Conservation (phyloP, 2,329 filamentous ascomycete species). For the Lasiodiplodia gonubiensis region DNA sequence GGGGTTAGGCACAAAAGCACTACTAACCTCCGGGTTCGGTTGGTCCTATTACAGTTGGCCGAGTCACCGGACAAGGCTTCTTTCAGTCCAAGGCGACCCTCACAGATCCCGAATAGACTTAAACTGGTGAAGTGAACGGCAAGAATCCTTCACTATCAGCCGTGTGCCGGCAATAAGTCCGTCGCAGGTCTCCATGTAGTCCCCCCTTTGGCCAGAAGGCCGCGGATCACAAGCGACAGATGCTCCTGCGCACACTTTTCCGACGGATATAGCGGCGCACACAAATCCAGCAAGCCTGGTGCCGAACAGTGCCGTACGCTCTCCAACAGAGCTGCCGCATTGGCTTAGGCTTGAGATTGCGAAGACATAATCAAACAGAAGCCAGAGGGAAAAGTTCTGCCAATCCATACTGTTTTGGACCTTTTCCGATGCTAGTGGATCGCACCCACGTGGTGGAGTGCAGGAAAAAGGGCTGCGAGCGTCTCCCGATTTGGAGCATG, state of each 20-base stretch:
- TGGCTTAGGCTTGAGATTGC: too few relatives aligned
- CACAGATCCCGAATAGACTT: too few relatives aligned
- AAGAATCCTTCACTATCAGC: neutral
- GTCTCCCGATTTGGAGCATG: neutral
- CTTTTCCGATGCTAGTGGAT: neutral
- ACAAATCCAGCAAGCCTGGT: neutral
- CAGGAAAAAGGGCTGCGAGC: neutral
- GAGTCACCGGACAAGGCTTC: too few relatives aligned
- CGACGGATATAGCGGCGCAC: neutral
- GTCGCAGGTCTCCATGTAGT: neutral
- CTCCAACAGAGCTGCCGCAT: too few relatives aligned
- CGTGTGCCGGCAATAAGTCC: neutral
- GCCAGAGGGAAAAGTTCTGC: neutral
- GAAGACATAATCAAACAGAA: too few relatives aligned
- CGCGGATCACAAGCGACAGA: neutral
- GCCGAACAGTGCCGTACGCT: too few relatives aligned
- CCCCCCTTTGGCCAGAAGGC: neutral
- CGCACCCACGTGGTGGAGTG: neutral
- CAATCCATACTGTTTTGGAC: neutral
- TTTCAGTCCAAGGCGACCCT: too few relatives aligned
- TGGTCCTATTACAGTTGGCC: too few relatives aligned
- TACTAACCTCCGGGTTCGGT: too few relatives aligned
- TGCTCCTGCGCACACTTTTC: neutral
- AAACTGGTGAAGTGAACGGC: neutral
- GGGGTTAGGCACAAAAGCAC: too few relatives aligned